Base-by-base conservation (phyloP, 1,139 yeast species). In the Saccharomyces hybrid region DNA sequence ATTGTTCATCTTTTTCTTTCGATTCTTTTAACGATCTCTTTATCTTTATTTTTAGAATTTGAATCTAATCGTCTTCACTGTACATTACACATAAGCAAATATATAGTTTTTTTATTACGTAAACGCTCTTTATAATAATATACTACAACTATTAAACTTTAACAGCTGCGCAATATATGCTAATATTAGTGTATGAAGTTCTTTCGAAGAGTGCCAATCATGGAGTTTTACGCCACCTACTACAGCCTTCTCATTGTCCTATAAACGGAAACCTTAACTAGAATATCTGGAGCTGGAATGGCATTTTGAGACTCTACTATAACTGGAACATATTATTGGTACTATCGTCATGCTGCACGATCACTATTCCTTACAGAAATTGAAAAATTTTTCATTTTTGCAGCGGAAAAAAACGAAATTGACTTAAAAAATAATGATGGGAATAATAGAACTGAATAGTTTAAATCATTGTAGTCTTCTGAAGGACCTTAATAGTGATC, bases 11-110 rank as follows among this genome's bases (percentile, higher is more conserved):
- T 16, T 38, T 38, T 38, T 38, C 16, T 38, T n/a, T n/a, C 44
- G 44, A 38, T 38, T 38, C 44, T 38, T 38, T 38, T 16, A 38
- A 16, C 44, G 44, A 38, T 16, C 44, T 38, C 44, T 38, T 38
- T 38, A 38, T 38, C 16, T 38, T 38, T 16, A 38, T 19, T 38
- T 38, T 38, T 38, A 38, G 44, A 16, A 16, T 38, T 38, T 38
- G 44, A 38, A 38, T 38, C 44, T 38, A 38, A 38, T 38, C 44
- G 44, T 38, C 44, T 38, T 38, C 44, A 38, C 44, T 38, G 44
- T 38, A 38, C 44, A 38, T 38, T 38, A 38, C 24, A 38, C 44
- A 38, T 38, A 38, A 38, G 44, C 44, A 38, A 34, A 38, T 16
- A 16, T 38, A 38, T 38, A 38, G 42, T 38, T 38, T 38, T 34